Conservation (phyloP, 306 rosid genomes). For the Pachyrhizus erosus region DNA sequence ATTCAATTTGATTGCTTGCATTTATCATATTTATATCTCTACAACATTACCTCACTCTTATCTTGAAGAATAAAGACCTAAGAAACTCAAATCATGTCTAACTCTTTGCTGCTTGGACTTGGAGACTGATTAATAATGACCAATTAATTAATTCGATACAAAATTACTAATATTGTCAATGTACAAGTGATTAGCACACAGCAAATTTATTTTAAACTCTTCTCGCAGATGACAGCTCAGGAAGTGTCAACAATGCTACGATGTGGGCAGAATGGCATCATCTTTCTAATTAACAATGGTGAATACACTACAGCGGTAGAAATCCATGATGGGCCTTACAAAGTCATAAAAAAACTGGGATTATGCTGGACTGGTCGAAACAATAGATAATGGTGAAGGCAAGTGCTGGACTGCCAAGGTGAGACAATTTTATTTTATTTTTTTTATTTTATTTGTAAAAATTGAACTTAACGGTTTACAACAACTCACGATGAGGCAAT, state of each 20-base stretch:
- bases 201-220: not conserved
- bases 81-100: not conserved
- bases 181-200: not conserved
- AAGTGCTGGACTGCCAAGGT: constrained; percentile 42
- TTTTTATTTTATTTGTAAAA: too few relatives aligned
- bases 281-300: constrained; percentile 40
- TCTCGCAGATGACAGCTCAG: constrained; percentile 24
- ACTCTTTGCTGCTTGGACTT: not conserved
- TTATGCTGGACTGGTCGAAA: constrained; percentile 36
- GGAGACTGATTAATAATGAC: not conserved
- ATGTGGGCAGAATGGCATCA: not conserved
- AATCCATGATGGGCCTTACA: constrained; percentile 42
- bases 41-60: not conserved
- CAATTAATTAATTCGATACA: not conserved
- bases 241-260: constrained; percentile 39
- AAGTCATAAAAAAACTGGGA: constrained; percentile 40
- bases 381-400: constrained; percentile 40
- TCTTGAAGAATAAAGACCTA: not conserved
- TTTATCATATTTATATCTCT: not conserved
- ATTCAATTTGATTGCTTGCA: not conserved
- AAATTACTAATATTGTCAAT: not conserved
- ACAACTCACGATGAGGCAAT: too few relatives aligned
- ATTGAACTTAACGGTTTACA: too few relatives aligned
- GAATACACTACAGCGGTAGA: constrained; percentile 29
- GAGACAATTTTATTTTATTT: too few relatives aligned